Conservation (phyloP, 331 rosid species). For the Rhamnella rubrinervis region DNA sequence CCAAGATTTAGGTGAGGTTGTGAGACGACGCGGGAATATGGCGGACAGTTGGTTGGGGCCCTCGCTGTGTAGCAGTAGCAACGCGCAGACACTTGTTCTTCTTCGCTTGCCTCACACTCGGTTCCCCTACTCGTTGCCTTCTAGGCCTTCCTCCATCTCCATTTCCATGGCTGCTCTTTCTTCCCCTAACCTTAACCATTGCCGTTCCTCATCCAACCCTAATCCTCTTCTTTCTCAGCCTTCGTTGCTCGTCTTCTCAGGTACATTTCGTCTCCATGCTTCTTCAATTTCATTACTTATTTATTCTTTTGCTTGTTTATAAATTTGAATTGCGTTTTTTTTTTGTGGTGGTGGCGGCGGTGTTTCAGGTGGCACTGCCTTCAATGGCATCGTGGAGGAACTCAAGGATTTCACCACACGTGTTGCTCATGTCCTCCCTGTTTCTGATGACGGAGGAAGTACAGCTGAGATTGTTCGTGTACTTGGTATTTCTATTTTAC, state of each 20-base stretch:
- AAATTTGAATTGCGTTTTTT: neutral
- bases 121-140: slow-evolving; percentile 9
- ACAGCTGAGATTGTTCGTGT: slow-evolving; percentile 97
- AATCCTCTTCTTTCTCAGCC: slow-evolving; percentile 43
- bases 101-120: slow-evolving; percentile 12
- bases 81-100: slow-evolving; percentile 3
- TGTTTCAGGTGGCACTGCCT: slow-evolving; percentile 77
- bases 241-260: slow-evolving; percentile 81
- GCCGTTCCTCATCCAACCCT: slow-evolving; percentile 36
- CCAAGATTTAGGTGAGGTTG: neutral
- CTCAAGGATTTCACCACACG: slow-evolving; percentile 76
- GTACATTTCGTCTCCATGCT: slow-evolving; percentile 2
- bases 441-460: slow-evolving; percentile 95
- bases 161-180: slow-evolving; percentile 55
- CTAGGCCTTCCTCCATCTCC: slow-evolving; percentile 13
- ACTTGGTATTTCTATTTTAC: slow-evolving; percentile 44
- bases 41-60: slow-evolving; percentile 56
- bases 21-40: slow-evolving; percentile 45
- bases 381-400: slow-evolving; percentile 88
- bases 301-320: neutral
- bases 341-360: neutral
- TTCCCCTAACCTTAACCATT: slow-evolving; percentile 30
- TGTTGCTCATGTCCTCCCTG: slow-evolving; percentile 95
- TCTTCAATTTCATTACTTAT: neutral
- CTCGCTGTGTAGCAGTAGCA: slow-evolving; percentile 11